Evolutionary conservation across 2,329 filamentous ascomycete species (phyloP), one percentile per base, ranked within the genome.

Genomic region (Colletotrichum sublineola): DNA sequence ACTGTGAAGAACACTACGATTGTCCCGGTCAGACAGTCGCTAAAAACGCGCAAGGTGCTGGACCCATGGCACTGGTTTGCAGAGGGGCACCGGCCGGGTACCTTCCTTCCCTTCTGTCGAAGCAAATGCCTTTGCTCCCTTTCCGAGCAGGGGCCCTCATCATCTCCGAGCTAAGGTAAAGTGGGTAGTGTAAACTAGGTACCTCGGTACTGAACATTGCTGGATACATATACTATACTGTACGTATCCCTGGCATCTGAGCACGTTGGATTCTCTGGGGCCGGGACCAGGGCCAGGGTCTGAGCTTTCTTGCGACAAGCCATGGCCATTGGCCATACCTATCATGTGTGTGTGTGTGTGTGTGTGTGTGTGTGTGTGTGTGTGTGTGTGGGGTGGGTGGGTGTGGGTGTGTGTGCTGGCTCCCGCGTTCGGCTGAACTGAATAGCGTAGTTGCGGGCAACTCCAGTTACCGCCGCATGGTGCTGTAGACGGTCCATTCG

Each of bases 81-180:
- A 55, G 63, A 74, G 64, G 72, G 72, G 71, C 56, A 57, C 64
- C 53, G 18, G 58, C 38, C 64, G 64, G 64, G 42, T 62, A 73
- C 72, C 60, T 71, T 48, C 36, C 31, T 50, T 33, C 53, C 53
- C 20, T 36, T 58, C 60, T 29, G 20, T 65, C 53, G 5, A 55
- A 60, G 29, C 48, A 50, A 24, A 58, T 24, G 38, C 24, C 29
- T 42, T 38, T 18, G 36, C 33, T 18, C 33, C 38, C 55, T 42
- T 20, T 8, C 42, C 24, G 46, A 68, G 58, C 38, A 62, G 67
- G 71, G 66, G 53, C 29, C 57, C 42, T 68, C 62, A 73, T 75
- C 74, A 75, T 75, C 71, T 75, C 68, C 66, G 71, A 71, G 61
- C 71, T 66, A 36, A 36, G 8, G 33, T 36, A 36, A 36, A 36